Conservation (phyloP, 345 rosid species). For the Eucalyptus decipiens region DNA sequence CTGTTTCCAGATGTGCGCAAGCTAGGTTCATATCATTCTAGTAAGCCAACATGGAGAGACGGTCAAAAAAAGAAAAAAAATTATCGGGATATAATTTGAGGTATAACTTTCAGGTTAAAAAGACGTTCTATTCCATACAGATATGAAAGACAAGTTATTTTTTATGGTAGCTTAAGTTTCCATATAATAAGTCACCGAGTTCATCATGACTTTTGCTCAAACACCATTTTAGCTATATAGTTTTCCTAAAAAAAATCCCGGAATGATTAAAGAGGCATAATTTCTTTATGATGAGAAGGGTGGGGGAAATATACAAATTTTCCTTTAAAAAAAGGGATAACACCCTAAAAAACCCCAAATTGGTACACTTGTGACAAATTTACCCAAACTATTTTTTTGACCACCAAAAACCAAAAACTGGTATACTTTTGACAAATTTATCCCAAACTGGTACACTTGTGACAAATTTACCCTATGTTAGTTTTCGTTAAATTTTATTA, state of each 20-base stretch:
- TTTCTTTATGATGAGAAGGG: neutral
- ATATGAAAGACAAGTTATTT: neutral
- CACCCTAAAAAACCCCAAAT: no score
- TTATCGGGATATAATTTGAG: neutral
- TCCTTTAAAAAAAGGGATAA: neutral
- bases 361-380: no score
- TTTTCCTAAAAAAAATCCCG: neutral
- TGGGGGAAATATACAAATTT: neutral
- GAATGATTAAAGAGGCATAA: neutral
- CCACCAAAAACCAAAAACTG: no score
- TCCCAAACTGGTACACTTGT: no score
- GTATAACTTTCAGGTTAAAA: neutral
- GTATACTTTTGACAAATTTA: no score
- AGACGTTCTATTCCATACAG: neutral
- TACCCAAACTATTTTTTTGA: no score
- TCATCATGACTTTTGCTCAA: neutral
- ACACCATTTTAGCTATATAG: neutral
- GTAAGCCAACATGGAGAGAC: neutral
- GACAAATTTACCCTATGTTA: no score
- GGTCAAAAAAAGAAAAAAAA: neutral
- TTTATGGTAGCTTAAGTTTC: neutral
- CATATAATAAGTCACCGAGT: neutral
- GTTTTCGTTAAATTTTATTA: no score
- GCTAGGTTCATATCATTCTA: neutral
- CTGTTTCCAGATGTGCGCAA: neutral